Conservation (phyloP, 2,329 filamentous ascomycete genomes). For the Cladosporium sp. region DNA sequence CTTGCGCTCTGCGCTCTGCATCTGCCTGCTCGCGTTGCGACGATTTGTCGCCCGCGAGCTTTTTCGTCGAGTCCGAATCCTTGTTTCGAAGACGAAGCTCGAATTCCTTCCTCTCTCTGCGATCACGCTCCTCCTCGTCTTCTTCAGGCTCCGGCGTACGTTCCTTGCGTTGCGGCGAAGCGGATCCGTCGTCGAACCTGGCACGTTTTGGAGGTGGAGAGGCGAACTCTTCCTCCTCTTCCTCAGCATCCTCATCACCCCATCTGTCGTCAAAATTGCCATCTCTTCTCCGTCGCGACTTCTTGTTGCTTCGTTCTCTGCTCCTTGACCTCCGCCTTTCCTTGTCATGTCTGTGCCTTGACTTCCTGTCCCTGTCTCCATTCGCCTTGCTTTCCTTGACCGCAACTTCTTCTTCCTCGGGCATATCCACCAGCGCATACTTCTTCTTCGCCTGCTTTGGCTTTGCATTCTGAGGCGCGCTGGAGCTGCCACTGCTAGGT, state of each 20-base stretch:
- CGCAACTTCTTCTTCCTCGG: conserved; percentile 37
- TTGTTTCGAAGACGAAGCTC: conserved; percentile 69
- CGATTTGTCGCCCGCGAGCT: conserved; percentile 56
- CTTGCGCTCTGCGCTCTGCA: conserved; percentile 58
- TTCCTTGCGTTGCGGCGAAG: conserved; percentile 21
- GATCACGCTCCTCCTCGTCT: conserved; percentile 53
- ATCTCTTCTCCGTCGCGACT: conserved; percentile 44
- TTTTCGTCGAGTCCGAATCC: conserved; percentile 67
- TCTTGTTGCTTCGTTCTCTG: conserved; percentile 43
- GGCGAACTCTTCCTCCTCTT: conserved; percentile 56
- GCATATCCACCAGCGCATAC: conserved; percentile 54
- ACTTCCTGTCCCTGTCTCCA: conserved; percentile 31
- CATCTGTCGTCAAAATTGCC: conserved; percentile 71
- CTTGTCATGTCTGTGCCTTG: conserved; percentile 36
- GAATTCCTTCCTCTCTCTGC: conserved; percentile 73
- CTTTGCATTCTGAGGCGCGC: conserved; percentile 19
- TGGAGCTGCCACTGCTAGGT: conserved; percentile 19
- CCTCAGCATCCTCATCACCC: conserved; percentile 67
- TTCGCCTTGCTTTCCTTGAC: conserved; percentile 11
- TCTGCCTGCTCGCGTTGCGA: conserved; percentile 39
- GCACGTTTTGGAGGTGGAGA: conserved; percentile 69
- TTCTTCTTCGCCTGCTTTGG: conserved; percentile 41
- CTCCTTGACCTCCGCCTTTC: conserved; percentile 28
- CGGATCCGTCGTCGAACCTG: conserved; percentile 53
- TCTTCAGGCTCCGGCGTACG: conserved; percentile 18